Conservation (phyloP, 1,284 basidiomycete genomes). For the Heterobasidion irregulare region DNA sequence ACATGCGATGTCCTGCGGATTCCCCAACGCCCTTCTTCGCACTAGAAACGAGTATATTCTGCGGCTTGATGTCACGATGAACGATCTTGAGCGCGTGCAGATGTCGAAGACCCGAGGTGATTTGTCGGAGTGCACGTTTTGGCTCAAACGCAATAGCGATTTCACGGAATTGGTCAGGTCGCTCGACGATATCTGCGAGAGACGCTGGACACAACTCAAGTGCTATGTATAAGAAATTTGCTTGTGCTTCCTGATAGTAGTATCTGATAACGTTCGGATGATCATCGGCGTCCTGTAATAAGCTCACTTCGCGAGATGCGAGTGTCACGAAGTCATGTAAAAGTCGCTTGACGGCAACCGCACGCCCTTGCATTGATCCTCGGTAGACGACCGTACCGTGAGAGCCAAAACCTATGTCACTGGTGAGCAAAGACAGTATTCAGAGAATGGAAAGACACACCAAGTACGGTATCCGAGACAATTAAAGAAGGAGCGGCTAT, state of each 20-base stretch:
- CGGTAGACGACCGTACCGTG: constrained; percentile 94
- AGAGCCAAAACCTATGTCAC: constrained; percentile 82
- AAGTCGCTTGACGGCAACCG: constrained; percentile 95
- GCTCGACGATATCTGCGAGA: constrained; percentile 88
- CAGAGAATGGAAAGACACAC: constrained; percentile 32
- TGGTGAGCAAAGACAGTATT: not conserved
- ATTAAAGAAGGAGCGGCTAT: constrained; percentile 33
- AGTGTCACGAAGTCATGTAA: constrained; percentile 94
- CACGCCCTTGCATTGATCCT: constrained; percentile 91
- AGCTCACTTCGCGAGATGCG: constrained; percentile 88
- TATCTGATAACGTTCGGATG: constrained; percentile 98
- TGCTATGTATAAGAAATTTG: constrained; percentile 95
- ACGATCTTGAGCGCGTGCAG: constrained; percentile 94
- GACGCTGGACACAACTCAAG: constrained; percentile 95
- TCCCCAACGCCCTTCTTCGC: constrained; percentile 44
- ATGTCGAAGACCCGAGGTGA: constrained; percentile 84
- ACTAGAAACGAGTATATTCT: constrained; percentile 90
- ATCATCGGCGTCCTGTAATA: constrained; percentile 94
- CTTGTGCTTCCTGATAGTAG: constrained; percentile 92
- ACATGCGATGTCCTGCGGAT: constrained; percentile 66
- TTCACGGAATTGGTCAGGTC: constrained; percentile 65
- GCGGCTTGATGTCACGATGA: constrained; percentile 97
- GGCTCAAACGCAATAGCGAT: constrained; percentile 70
- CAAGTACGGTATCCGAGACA: constrained; percentile 75
- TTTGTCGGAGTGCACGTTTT: constrained; percentile 83